A percentile compares a stretch with the other conserved stretches of the same genome.
Conservation (phyloP, 768 basidiomycete species). For the Tylopilus intermedius region DNA sequence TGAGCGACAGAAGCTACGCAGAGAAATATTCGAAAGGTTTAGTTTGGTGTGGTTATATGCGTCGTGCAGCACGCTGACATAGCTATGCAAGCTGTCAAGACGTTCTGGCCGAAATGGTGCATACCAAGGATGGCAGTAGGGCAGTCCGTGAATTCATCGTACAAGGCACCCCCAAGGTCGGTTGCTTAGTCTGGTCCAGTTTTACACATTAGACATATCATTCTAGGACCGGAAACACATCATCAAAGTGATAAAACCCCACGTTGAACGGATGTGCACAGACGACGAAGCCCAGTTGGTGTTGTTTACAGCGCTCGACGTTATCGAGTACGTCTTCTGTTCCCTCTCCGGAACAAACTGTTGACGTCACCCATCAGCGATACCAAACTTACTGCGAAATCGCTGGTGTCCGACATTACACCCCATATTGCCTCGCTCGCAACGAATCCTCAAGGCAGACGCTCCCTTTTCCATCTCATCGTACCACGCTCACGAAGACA, state of each 20-base stretch:
- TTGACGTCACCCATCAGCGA: constrained; percentile 48
- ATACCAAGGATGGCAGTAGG: constrained; percentile 88
- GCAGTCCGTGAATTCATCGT: constrained; percentile 83
- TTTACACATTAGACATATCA: not conserved
- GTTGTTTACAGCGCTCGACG: constrained; percentile 84
- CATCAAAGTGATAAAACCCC: constrained; percentile 83
- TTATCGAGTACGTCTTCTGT: constrained; percentile 64
- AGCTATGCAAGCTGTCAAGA: constrained; percentile 62
- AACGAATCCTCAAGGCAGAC: constrained; percentile 66
- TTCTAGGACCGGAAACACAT: constrained; percentile 84
- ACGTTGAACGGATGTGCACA: constrained; percentile 80
- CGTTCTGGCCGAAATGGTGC: constrained; percentile 85
- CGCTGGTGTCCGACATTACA: constrained; percentile 67
- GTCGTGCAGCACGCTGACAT: not conserved
- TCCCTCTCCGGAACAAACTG: not conserved
- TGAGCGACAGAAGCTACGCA: constrained; percentile 67
- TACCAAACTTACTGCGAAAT: constrained; percentile 84
- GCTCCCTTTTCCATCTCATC: constrained; percentile 77
- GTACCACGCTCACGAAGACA: constrained; percentile 79
- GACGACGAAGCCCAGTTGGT: constrained; percentile 90
- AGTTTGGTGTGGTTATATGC: not conserved
- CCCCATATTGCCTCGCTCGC: constrained; percentile 54
- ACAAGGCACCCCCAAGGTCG: constrained; percentile 75
- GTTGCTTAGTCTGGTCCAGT: not conserved
- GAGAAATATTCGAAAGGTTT: constrained; percentile 79